Conservation (phyloP, 805 yeast genomes). For the Metschnikowia similis region DNA sequence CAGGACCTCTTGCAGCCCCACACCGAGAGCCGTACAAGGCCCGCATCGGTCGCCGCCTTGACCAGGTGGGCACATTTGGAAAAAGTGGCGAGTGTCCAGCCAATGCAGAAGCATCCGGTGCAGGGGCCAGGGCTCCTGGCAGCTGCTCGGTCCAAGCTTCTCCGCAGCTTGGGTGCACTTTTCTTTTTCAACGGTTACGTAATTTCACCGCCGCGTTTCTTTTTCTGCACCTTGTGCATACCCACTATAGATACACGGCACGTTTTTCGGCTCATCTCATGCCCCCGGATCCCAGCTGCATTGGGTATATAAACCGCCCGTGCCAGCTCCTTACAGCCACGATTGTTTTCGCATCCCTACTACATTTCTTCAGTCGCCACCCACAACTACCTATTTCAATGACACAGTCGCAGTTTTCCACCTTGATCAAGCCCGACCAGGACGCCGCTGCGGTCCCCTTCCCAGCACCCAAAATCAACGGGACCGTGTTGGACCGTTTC, state of each 20-base stretch:
- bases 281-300: not conserved
- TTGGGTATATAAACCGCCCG: not conserved
- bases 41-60: too few species aligned
- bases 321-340: too few species aligned
- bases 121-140: too few species aligned
- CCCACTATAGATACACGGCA: not conserved
- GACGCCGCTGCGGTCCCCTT: constrained; percentile 16
- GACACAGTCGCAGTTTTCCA: constrained; percentile 10
- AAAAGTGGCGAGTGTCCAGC: too few species aligned
- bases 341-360: too few species aligned
- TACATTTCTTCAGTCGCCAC: not conserved
- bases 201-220: not conserved
- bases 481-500: constrained; percentile 16
- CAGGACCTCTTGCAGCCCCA: too few species aligned
- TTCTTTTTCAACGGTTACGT: not conserved
- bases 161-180: not conserved
- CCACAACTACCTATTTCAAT: not conserved
- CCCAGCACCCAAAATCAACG: constrained; percentile 13
- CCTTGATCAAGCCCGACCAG: constrained; percentile 17
- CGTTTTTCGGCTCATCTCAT: constrained; percentile 2
- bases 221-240: not conserved
- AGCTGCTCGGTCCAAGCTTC: too few species aligned
- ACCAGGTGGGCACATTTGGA: too few species aligned
- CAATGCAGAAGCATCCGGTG: too few species aligned
- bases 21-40: too few species aligned